phyloP scores from a whole-genome alignment of 768 basidiomycete genomes.

The Amanita rubescens region DNA sequence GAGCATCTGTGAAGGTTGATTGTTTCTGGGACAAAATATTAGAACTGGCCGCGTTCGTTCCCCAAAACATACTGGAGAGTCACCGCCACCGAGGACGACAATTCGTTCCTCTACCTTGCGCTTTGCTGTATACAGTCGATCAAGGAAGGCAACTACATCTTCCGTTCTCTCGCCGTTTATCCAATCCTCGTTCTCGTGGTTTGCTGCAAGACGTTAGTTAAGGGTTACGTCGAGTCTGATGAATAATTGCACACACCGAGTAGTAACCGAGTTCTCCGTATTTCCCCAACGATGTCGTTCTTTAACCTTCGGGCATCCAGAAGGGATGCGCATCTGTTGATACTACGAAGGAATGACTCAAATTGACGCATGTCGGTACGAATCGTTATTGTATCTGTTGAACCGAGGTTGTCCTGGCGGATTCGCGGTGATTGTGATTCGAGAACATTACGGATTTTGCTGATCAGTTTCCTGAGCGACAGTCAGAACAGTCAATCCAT shows the following conservation, averaged over 20 bases:
- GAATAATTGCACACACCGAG: constrained; percentile 42
- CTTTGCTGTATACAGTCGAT: constrained; percentile 85
- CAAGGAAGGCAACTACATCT: constrained; percentile 80
- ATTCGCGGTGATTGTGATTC: constrained; percentile 70
- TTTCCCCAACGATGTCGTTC: constrained; percentile 90
- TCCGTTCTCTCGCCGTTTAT: constrained; percentile 83
- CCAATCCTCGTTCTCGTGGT: constrained; percentile 84
- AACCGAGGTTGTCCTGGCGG: constrained; percentile 33
- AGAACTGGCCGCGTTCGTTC: not conserved
- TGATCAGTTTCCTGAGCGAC: constrained; percentile 65
- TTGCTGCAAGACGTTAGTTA: constrained; percentile 36
- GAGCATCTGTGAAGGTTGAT: constrained; percentile 33
- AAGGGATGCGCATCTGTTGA: constrained; percentile 72
- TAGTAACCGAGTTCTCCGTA: constrained; percentile 67
- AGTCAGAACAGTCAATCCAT: not conserved
- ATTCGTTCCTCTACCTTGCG: constrained; percentile 84
- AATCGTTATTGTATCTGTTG: constrained; percentile 71
- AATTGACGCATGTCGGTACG: constrained; percentile 79
- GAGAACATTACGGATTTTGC: constrained; percentile 77
- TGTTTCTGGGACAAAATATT: constrained; percentile 24
- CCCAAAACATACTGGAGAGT: constrained; percentile 43
- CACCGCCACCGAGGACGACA: constrained; percentile 61
- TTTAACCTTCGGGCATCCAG: constrained; percentile 86
- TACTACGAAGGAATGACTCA: constrained; percentile 85
- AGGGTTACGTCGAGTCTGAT: not conserved